phyloP scores from a whole-genome alignment of 1,284 basidiomycete species.

The Apiotrichum sp. region DNA sequence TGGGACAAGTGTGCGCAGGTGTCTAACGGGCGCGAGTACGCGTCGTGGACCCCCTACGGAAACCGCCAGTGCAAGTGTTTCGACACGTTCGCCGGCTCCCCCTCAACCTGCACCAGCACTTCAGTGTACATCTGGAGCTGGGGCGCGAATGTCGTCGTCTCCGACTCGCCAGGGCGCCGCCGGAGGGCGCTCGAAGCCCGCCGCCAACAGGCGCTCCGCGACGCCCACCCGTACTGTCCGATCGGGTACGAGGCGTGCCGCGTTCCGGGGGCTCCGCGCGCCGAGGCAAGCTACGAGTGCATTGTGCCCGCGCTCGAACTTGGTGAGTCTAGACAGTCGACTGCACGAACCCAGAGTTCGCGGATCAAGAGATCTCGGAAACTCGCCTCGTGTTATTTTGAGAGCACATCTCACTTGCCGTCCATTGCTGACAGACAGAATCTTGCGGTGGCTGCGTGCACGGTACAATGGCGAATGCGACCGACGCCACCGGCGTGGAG shows the following conservation, averaged over 20 bases:
- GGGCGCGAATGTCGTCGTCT: background rate
- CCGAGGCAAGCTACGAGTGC: background rate
- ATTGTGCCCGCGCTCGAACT: background rate
- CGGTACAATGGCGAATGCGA: background rate
- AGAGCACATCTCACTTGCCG: background rate
- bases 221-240: background rate
- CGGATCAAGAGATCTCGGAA: background rate
- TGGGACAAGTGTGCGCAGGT: background rate
- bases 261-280: background rate
- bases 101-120: background rate
- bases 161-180: background rate
- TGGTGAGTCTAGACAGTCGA: background rate
- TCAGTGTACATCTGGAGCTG: background rate
- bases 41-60: background rate
- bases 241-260: background rate
- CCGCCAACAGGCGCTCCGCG: background rate
- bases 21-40: too few relatives aligned
- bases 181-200: background rate
- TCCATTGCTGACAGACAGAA: background rate
- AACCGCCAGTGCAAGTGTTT: background rate
- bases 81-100: background rate
- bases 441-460: background rate
- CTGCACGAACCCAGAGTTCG: background rate
- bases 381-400: too few relatives aligned
- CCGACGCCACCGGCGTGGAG: background rate